Base-by-base conservation (phyloP, 2,329 filamentous ascomycete species). In the Xylaria sp. region DNA sequence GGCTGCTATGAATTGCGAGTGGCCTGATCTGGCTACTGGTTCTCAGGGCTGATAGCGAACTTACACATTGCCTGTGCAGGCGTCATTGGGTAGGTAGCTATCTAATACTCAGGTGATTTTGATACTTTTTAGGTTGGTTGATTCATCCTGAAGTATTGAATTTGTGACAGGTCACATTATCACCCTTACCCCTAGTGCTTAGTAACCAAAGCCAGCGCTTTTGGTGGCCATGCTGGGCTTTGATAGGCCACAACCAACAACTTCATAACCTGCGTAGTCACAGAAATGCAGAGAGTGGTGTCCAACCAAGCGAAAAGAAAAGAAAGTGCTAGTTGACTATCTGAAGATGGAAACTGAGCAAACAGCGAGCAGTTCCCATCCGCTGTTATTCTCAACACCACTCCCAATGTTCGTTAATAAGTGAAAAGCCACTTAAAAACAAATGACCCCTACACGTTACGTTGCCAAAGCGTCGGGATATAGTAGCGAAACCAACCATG, bases 391-490 rank as follows among this genome's bases (percentile, higher is more conserved):
- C 23, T 23, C 2, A 23, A 23, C 23, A 23, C 23, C 23, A 23
- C 23, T 2, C 23, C 23, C 23, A 23, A 1, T 23, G 23, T 23
- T 23, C 1, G 23, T 23, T 23, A 23, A 23, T 2, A 23, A 23
- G 31, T 17, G 31, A n/a, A n/a, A n/a, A n/a, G n/a, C n/a, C n/a
- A n/a, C n/a, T n/a, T n/a, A n/a, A n/a, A n/a, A n/a, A n/a, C n/a
- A n/a, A n/a, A n/a, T n/a, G 11, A 23, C 44, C 40, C 40, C 42
- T 17, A 36, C 46, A 49, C 36, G 23, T 59, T 63, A 54, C 31
- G 42, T 48, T 68, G 64, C 63, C 63, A 54, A 28, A 51, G 36
- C 40, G 44, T 60, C 51, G 68, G 53, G 62, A 60, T 46, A 53
- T 23, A 23, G 23, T 23, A 23, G 23, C 23, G 23, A 23, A 23